phyloP scores from a whole-genome alignment of 225 moss, liverwort and hornwort species.

The Asterella californica region DNA sequence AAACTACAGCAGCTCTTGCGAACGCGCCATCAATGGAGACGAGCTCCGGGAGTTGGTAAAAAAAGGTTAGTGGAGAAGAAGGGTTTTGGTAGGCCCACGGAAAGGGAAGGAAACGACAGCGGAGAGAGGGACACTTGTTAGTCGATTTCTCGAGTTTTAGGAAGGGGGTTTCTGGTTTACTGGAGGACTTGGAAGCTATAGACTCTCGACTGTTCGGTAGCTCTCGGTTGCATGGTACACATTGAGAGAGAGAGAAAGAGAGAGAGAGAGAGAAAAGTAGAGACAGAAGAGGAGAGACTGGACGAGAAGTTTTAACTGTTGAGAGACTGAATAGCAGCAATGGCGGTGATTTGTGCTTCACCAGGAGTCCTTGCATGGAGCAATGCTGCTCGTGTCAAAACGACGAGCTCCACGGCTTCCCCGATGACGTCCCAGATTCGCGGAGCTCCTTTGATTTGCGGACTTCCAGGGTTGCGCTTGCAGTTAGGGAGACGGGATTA shows the following conservation, averaged over 20 bases:
- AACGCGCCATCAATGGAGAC: too few species aligned
- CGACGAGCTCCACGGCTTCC: background rate
- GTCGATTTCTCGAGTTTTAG: too few species aligned
- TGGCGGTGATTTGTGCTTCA: background rate
- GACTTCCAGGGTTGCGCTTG: background rate
- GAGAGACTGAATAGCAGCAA: background rate
- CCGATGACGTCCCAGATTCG: conserved; percentile 29
- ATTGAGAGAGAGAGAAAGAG: background rate
- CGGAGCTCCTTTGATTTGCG: conserved; percentile 28
- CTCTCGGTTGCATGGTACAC: background rate
- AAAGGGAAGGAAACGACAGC: too few species aligned
- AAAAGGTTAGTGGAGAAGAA: too few species aligned
- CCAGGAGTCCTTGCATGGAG: background rate
- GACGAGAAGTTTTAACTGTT: background rate
- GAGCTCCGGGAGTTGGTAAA: too few species aligned
- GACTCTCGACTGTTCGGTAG: too few species aligned
- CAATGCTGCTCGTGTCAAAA: background rate
- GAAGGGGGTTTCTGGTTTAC: too few species aligned
- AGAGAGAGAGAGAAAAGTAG: background rate
- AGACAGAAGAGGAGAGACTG: background rate
- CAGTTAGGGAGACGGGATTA: background rate
- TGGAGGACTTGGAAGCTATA: too few species aligned
- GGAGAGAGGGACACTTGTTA: too few species aligned
- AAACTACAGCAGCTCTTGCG: too few species aligned
- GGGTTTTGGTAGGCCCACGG: too few species aligned